Evolutionary conservation across 2,329 filamentous ascomycete genomes (phyloP).

Genomic region (Chalaropsis thielavioides): DNA sequence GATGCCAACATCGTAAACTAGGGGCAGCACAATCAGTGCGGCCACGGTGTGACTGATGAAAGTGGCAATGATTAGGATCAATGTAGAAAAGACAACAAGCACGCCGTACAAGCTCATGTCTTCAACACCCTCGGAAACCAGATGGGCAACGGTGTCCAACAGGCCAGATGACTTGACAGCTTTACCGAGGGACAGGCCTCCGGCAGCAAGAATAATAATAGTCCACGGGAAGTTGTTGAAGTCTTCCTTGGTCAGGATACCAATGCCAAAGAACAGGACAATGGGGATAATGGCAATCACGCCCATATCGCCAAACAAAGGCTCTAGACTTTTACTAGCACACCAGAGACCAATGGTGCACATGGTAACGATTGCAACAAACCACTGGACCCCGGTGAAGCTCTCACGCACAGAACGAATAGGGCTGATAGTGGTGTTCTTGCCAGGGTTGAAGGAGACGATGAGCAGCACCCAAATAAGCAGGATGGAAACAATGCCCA

Average conservation of each 20-base stretch:
- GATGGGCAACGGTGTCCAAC: constrained; percentile 68
- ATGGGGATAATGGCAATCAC: constrained; percentile 94
- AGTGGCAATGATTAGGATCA: constrained; percentile 87
- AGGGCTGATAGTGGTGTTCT: constrained; percentile 76
- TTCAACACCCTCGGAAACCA: constrained; percentile 60
- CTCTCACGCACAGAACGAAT: constrained; percentile 80
- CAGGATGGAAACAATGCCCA: constrained; percentile 76
- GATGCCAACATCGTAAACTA: constrained; percentile 74
- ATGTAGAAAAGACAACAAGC: constrained; percentile 64
- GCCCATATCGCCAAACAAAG: constrained; percentile 91
- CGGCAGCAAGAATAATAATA: constrained; percentile 94
- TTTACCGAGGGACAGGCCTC: constrained; percentile 82
- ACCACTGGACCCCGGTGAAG: constrained; percentile 83
- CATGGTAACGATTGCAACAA: constrained; percentile 72
- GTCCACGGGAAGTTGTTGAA: constrained; percentile 99
- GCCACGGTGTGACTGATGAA: constrained; percentile 98
- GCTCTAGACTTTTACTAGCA: constrained; percentile 73
- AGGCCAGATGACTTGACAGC: constrained; percentile 87
- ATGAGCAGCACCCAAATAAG: constrained; percentile 82
- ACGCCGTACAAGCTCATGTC: constrained; percentile 74
- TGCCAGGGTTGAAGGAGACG: constrained; percentile 69
- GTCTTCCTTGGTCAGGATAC: constrained; percentile 93
- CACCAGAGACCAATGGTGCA: constrained; percentile 86
- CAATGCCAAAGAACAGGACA: constrained; percentile 89
- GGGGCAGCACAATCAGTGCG: constrained; percentile 80